A percentile compares a stretch with the other conserved stretches of the same genome.
These are phyloP conservation scores for Pachysandra terminalis DNA, from an alignment of 164 flowering plant genomes.

Conservation along the genomic window DNA sequence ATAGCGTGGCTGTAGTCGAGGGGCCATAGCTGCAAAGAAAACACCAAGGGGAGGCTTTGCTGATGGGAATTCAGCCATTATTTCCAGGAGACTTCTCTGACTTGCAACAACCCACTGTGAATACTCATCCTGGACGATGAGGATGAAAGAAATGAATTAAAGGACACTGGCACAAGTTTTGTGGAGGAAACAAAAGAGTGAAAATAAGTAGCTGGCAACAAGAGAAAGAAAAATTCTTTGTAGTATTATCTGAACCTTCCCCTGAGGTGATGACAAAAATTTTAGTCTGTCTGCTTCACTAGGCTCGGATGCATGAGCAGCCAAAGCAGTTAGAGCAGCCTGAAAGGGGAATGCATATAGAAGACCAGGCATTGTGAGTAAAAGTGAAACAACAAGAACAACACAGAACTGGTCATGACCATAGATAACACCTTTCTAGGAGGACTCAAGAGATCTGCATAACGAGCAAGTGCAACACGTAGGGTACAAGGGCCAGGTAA, in stretches of 20 bases:
- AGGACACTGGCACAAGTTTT: not conserved
- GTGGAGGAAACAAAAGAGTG: too few relatives aligned
- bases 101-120: conserved; percentile 76
- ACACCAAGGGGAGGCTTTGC: conserved; percentile 94
- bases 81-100: conserved; percentile 92
- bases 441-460: conserved; percentile 82
- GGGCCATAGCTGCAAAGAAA: conserved; percentile 87
- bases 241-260: conserved; percentile 50
- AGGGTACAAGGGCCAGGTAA: conserved; percentile 86
- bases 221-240: not conserved
- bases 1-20: conserved; percentile 84
- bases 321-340: conserved; percentile 82
- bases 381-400: not conserved
- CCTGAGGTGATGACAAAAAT: conserved; percentile 67
- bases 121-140: conserved; percentile 65
- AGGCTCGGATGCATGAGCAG: conserved; percentile 79
- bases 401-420: not conserved
- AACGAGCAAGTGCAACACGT: conserved; percentile 60
- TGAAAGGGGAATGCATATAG: conserved; percentile 17
- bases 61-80: conserved; percentile 90
- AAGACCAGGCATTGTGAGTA: not conserved
- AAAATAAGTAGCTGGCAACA: not conserved
- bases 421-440: conserved; percentile 64
- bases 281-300: conserved; percentile 69
- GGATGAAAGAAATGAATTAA: conserved; percentile 4